Evolutionary conservation across 2,329 filamentous ascomycete species (phyloP).

Genomic region (Alternaria triticina): DNA sequence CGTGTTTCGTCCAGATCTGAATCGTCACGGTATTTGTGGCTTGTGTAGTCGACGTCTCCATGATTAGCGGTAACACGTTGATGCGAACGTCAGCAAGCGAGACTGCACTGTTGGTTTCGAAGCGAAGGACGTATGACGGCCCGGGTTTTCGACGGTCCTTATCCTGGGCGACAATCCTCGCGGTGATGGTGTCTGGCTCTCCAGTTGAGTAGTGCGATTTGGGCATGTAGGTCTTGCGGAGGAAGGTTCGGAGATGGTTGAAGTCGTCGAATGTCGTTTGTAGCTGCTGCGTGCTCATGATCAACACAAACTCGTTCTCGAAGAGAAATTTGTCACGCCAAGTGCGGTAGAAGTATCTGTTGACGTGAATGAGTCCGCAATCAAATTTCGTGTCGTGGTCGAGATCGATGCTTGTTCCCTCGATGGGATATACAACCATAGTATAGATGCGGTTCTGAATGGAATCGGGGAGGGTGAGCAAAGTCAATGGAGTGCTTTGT

Average conservation of each 20-base stretch:
- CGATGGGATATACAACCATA: not conserved
- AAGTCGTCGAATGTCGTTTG: not conserved
- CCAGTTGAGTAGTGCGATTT: not conserved
- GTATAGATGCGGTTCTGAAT: not conserved
- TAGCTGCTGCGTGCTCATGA: not conserved
- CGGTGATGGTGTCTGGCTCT: not conserved
- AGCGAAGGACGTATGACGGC: not conserved
- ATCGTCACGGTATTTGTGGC: not conserved
- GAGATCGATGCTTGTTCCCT: not conserved
- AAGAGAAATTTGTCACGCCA: not conserved
- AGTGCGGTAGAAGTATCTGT: not conserved
- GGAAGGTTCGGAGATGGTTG: not conserved
- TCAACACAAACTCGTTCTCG: not conserved
- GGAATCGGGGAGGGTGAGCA: not conserved
- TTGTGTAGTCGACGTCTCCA: not conserved
- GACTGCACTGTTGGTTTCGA: accelerated
- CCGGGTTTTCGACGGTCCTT: too few relatives aligned
- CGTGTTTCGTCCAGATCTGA: not conserved
- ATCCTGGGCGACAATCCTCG: not conserved
- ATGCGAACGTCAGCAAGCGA: not conserved
- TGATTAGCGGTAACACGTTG: not conserved
- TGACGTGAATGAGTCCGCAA: not conserved
- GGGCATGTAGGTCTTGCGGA: not conserved
- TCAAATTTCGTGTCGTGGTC: not conserved
- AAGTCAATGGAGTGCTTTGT: not conserved